Base-by-base conservation (phyloP, 2,329 filamentous ascomycete species). In the Pestalotiopsis sp. region DNA sequence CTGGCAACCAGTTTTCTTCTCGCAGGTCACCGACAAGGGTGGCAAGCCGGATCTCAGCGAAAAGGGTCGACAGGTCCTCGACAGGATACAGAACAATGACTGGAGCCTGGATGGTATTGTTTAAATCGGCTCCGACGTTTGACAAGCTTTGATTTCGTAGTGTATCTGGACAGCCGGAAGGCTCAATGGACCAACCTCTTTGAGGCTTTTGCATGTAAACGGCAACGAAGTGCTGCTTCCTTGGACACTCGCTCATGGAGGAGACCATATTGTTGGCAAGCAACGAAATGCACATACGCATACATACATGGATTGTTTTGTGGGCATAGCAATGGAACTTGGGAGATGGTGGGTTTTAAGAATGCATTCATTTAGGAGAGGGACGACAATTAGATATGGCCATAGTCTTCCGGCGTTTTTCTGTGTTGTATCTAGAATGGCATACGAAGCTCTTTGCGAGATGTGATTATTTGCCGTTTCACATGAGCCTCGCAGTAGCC, bases 1-100 rank as follows among this genome's bases (percentile, higher is more conserved):
- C 40, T 99, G 93, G 90, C 85, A 90, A 72, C 96, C 96, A n/a
- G 86, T 94, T 57, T 99, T 97, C 81, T 99, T 99, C 80, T 89
- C 83, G 73, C 85, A 88, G 74, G 80, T 82, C 66, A 84, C 82
- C 10, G 86, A 85, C 72, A 88, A 87, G 68, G 83, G 82, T 62
- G 86, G 86, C 67, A 85, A 84, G 75, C 86, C 86, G 1, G 83
- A 86, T 55, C 80, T 88, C 70, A 87, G 85, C 4, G 84, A 85
- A 2, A 86, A 85, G 78, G 86, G 86, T 22, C 80, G 76, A 4
- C 76, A 81, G 73, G 81, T 87, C 6, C 80, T 88, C 3, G 82
- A 84, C 69, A 80, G 83, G 55, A 85, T 86, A 10, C 86, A 88
- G 72, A 82, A 82, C 73, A 82, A 78, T 44, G 83, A 87, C 24